Conservation (phyloP, 768 basidiomycete genomes). For the Mycena galericulata region DNA sequence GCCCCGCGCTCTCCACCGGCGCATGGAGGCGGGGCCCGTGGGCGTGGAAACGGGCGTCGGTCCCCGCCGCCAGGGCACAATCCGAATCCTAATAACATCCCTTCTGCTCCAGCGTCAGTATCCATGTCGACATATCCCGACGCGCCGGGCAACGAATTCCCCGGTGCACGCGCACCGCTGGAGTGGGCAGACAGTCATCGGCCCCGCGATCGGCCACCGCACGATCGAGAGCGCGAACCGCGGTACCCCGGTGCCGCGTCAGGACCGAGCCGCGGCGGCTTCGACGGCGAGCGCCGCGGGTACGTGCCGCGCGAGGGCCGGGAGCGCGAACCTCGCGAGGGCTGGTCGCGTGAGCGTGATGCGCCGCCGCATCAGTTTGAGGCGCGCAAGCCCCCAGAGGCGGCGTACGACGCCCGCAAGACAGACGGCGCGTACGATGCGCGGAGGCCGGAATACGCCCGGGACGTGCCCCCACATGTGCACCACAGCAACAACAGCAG, state of each 20-base stretch:
- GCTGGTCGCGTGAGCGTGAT: background rate
- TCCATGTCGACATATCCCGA: slow-evolving; percentile 20
- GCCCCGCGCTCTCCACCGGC: slow-evolving; percentile 8
- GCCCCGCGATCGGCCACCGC: background rate
- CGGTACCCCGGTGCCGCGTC: background rate
- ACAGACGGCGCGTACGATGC: background rate
- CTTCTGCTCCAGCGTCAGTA: slow-evolving; percentile 15
- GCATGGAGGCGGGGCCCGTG: slow-evolving; percentile 11
- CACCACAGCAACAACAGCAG: slow-evolving; percentile 5
- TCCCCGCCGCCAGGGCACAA: slow-evolving; percentile 14
- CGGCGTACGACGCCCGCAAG: background rate
- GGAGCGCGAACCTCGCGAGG: slow-evolving; percentile 21
- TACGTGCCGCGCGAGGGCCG: background rate
- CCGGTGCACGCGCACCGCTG: no score
- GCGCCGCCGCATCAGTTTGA: slow-evolving; percentile 21
- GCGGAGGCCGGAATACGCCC: background rate
- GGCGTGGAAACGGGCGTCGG: slow-evolving; percentile 20
- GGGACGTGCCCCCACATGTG: slow-evolving; percentile 1
- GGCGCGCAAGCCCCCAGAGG: background rate
- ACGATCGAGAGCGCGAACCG: slow-evolving; percentile 18
- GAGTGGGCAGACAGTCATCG: background rate
- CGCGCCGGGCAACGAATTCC: background rate
- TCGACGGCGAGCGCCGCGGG: slow-evolving; percentile 1
- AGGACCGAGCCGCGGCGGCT: background rate
- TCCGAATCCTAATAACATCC: slow-evolving; percentile 24